phyloP scores from a whole-genome alignment of 2,329 filamentous ascomycete species.

The Colletotrichum horii region DNA sequence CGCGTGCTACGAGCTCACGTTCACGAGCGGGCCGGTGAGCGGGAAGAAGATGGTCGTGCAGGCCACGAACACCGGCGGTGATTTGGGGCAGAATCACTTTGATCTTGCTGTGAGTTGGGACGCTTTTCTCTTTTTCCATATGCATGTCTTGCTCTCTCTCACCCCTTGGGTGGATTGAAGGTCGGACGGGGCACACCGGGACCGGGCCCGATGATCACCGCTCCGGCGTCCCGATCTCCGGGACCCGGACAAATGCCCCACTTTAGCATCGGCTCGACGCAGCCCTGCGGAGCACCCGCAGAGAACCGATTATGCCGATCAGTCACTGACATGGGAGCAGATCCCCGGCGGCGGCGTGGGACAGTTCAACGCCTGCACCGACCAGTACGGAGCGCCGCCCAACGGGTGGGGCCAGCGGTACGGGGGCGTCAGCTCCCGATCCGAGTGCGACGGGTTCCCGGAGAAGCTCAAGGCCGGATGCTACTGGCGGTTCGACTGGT shows the following conservation, averaged over 20 bases:
- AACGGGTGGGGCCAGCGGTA: conserved; percentile 63
- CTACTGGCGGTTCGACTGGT: conserved; percentile 71
- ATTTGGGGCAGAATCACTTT: conserved; percentile 60
- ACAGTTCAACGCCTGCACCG: conserved; percentile 48
- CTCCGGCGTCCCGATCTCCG: neutral
- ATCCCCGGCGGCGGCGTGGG: conserved; percentile 60
- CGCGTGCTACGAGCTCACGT: conserved; percentile 65
- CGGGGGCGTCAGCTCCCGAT: conserved; percentile 58
- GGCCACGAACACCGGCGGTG: conserved; percentile 63
- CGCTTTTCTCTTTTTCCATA: neutral
- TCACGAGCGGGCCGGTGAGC: conserved; percentile 56
- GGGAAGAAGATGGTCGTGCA: conserved; percentile 67
- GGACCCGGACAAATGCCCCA: neutral
- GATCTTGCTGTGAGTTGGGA: conserved; percentile 47
- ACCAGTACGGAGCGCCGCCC: conserved; percentile 48
- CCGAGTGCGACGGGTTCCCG: conserved; percentile 59
- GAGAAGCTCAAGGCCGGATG: conserved; percentile 60
- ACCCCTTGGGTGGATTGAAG: neutral
- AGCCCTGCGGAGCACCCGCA: neutral
- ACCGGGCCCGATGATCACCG: neutral
- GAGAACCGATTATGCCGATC: neutral
- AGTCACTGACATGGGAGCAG: conserved; percentile 21
- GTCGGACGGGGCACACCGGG: neutral
- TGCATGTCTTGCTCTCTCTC: neutral
- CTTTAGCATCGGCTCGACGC: neutral